Conservation (phyloP, 106 monocot species). For the Narthecium ossifragum region DNA sequence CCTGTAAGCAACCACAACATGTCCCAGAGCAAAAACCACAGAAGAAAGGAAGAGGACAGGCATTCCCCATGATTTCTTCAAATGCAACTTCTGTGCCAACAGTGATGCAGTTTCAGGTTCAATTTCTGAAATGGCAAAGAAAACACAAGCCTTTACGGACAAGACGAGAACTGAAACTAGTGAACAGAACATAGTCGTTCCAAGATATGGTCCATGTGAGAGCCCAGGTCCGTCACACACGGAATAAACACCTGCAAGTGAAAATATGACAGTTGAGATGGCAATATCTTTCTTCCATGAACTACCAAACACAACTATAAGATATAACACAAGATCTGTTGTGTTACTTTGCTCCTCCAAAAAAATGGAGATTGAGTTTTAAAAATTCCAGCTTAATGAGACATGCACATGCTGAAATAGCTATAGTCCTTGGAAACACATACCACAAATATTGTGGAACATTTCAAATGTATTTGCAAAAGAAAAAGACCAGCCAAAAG, state of each 20-base stretch:
- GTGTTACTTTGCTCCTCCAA: too few species aligned
- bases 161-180: constrained; percentile 52
- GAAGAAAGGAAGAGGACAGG: constrained; percentile 58
- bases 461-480: too few species aligned
- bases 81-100: constrained; percentile 33
- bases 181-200: constrained; percentile 42
- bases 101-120: constrained; percentile 29
- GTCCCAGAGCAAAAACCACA: constrained; percentile 79
- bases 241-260: constrained; percentile 66
- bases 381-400: background rate
- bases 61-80: constrained; percentile 43
- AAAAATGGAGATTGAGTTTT: background rate
- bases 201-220: constrained; percentile 67
- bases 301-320: background rate
- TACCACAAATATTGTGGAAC: background rate
- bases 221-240: constrained; percentile 46
- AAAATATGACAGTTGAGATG: background rate
- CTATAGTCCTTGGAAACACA: background rate
- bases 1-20: constrained; percentile 75
- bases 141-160: constrained; percentile 59
- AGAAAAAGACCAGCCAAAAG: too few species aligned
- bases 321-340: background rate
- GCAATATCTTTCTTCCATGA: background rate
- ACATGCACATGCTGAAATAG: background rate
- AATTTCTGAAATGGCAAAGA: constrained; percentile 29